Conservation (phyloP, 306 rosid species). For the Gastrolobium villosum region DNA sequence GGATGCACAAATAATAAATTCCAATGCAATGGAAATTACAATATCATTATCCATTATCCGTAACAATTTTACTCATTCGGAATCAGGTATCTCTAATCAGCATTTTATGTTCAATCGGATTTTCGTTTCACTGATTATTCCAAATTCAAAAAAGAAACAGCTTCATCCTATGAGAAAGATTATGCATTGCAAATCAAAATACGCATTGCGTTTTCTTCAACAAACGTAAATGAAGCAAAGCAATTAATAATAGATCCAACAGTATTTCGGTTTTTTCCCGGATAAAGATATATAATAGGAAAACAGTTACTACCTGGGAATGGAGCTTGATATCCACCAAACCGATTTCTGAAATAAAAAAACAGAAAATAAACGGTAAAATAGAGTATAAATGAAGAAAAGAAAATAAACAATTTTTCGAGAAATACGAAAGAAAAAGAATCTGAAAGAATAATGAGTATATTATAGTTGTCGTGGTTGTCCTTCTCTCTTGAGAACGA, state of each 20-base stretch:
- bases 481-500: constrained; percentile 39
- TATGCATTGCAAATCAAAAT: not conserved
- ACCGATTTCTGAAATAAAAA: constrained; percentile 24
- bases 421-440: not conserved
- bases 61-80: not conserved
- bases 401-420: not conserved
- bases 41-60: not conserved
- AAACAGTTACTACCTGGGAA: constrained; percentile 45
- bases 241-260: constrained; percentile 36
- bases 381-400: not conserved
- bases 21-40: not conserved
- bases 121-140: constrained; percentile 15
- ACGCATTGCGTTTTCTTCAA: not conserved
- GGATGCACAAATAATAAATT: constrained; percentile 19
- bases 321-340: constrained; percentile 30
- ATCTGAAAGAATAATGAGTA: constrained; percentile 14
- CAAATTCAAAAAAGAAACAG: constrained; percentile 9
- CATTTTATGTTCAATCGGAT: not conserved
- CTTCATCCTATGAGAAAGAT: not conserved
- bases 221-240: constrained; percentile 32
- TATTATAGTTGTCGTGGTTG: constrained; percentile 35
- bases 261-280: not conserved
- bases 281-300: not conserved
- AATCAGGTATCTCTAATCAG: not conserved
- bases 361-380: not conserved